Conservation (phyloP, 179 eudicot genomes). For the Drosera spatulata region DNA sequence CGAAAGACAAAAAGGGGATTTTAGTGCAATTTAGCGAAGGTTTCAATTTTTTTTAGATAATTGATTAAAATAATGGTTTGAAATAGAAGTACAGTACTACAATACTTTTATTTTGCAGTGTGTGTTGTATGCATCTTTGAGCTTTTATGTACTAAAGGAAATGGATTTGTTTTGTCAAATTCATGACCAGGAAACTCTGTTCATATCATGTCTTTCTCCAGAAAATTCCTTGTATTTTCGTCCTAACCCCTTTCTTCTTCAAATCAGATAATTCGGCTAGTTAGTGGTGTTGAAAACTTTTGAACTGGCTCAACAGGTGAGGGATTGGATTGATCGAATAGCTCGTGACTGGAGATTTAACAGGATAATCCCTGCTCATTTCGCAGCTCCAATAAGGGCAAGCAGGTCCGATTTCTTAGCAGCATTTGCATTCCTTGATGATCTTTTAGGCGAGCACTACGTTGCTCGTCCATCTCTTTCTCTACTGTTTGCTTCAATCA, state of each 20-base stretch:
- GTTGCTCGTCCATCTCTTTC: conserved; percentile 69
- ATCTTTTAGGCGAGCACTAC: conserved; percentile 63
- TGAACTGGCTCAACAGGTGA: conserved; percentile 35
- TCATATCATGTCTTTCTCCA: no score
- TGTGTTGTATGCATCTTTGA: no score
- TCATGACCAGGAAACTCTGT: no score
- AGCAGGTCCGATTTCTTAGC: conserved; percentile 78
- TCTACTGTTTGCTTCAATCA: conserved; percentile 53
- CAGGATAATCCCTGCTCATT: conserved; percentile 94
- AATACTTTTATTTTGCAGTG: no score
- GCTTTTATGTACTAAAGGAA: no score
- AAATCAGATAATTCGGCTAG: background rate
- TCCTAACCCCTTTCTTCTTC: background rate
- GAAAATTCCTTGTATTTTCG: no score
- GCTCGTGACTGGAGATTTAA: conserved; percentile 81
- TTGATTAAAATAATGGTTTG: no score
- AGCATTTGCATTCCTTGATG: conserved; percentile 91
- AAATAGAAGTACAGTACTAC: no score
- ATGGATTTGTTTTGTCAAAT: no score
- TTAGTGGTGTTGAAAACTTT: background rate
- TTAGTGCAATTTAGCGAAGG: no score
- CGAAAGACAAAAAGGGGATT: no score
- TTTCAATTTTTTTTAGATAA: no score
- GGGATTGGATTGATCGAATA: conserved; percentile 84
- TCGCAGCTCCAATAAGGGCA: conserved; percentile 81